Percentiles rank a stretch among this genome's conserved stretches.
phyloP scores from a whole-genome alignment of 2,329 filamentous ascomycete genomes.

The Clonostachys sp. region DNA sequence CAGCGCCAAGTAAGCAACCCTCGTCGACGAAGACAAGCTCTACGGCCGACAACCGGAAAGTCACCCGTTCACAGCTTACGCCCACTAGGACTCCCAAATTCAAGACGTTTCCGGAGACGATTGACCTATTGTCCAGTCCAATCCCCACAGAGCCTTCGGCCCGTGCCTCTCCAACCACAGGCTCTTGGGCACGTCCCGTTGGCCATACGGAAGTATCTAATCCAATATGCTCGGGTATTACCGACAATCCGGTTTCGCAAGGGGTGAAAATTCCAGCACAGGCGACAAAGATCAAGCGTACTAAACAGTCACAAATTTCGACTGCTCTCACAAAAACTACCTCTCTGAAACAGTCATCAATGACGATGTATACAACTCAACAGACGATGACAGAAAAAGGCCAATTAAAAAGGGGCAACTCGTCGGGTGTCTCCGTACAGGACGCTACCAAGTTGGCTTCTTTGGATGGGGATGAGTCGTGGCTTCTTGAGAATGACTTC shows the following conservation, averaged over 20 bases:
- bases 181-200: conserved; percentile 6
- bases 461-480: no score
- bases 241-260: conserved; percentile 10
- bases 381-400: neutral
- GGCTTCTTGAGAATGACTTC: no score
- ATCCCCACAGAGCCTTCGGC: conserved; percentile 13
- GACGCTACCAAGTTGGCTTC: no score
- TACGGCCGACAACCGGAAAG: conserved; percentile 25
- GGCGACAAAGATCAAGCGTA: neutral
- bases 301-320: neutral
- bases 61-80: conserved; percentile 34
- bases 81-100: conserved; percentile 27
- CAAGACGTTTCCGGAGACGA: conserved; percentile 23
- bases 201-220: conserved; percentile 10
- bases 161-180: conserved; percentile 15
- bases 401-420: no score
- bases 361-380: conserved; percentile 18
- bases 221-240: conserved; percentile 15
- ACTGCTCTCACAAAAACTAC: conserved; percentile 1
- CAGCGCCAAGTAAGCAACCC: conserved; percentile 29
- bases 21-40: conserved; percentile 12
- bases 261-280: conserved; percentile 5
- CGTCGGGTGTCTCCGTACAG: no score
- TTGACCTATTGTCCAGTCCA: conserved; percentile 41
- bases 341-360: conserved; percentile 23